Percentiles rank a stretch among this genome's conserved stretches.
Conservation (phyloP, 345 rosid genomes). For the Eucalyptus dawsonii region DNA sequence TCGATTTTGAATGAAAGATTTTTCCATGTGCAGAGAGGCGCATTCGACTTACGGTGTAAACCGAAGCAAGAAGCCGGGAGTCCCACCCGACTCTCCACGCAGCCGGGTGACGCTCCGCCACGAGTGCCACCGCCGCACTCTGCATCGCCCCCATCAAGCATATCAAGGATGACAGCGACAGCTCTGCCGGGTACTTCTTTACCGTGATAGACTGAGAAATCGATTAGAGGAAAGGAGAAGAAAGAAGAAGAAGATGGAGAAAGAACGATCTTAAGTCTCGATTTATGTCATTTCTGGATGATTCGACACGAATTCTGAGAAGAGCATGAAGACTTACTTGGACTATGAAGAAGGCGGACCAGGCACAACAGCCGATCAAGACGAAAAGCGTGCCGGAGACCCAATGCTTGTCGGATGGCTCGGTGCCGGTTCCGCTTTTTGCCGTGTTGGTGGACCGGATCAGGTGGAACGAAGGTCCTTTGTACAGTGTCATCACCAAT, state of each 20-base stretch:
- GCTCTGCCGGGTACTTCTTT: conserved; percentile 47
- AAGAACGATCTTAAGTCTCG: background rate
- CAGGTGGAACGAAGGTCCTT: conserved; percentile 49
- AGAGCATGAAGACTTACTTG: conserved; percentile 20
- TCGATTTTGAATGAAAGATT: background rate
- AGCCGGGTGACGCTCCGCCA: conserved; percentile 25
- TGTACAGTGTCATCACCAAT: conserved; percentile 55
- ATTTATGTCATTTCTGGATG: background rate
- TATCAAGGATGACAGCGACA: conserved; percentile 51
- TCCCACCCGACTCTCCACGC: conserved; percentile 72
- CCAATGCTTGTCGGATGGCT: conserved; percentile 34
- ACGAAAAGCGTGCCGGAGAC: conserved; percentile 49
- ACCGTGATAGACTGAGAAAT: conserved; percentile 38
- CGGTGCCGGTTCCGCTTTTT: background rate
- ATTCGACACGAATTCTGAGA: background rate
- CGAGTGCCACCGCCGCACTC: conserved; percentile 32
- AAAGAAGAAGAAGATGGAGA: background rate
- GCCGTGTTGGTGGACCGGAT: conserved; percentile 6
- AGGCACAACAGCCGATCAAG: conserved; percentile 53
- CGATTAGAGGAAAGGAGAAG: background rate
- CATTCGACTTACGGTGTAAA: conserved; percentile 32
- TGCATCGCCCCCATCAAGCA: conserved; percentile 56
- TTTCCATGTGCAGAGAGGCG: background rate
- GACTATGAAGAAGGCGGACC: conserved; percentile 57
- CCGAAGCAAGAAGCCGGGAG: conserved; percentile 53